Percentiles rank a stretch among this genome's conserved stretches.
These are phyloP conservation scores for Myrica gale DNA, from an alignment of 306 rosid species.

Conservation along the genomic window DNA sequence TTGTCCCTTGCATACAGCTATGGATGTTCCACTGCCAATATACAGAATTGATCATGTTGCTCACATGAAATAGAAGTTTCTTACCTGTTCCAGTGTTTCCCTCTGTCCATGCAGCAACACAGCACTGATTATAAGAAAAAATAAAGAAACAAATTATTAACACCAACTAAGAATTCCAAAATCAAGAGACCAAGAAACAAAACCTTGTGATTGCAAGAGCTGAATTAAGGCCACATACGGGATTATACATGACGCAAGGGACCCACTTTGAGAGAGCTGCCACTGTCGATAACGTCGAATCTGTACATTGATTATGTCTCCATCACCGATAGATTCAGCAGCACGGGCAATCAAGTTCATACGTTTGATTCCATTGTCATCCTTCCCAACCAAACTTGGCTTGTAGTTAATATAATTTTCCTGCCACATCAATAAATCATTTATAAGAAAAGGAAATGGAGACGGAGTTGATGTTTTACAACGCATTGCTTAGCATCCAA, in stretches of 20 bases:
- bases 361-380: constrained; percentile 71
- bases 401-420: constrained; percentile 90
- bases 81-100: constrained; percentile 80
- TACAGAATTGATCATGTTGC: constrained; percentile 3
- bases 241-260: constrained; percentile 69
- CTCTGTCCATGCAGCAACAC: constrained; percentile 81
- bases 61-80: constrained; percentile 29
- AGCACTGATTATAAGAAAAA: constrained; percentile 54
- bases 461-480: constrained; percentile 10
- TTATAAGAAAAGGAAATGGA: constrained; percentile 18
- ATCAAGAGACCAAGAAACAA: constrained; percentile 1
- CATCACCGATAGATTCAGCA: constrained; percentile 91
- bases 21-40: not conserved
- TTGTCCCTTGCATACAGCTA: not conserved
- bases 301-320: constrained; percentile 87
- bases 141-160: constrained; percentile 15
- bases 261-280: constrained; percentile 93
- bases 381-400: constrained; percentile 71
- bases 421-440: constrained; percentile 43
- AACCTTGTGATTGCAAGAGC: constrained; percentile 25
- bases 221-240: constrained; percentile 66
- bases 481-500: not conserved
- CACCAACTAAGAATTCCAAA: constrained; percentile 18
- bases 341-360: constrained; percentile 83
- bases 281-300: constrained; percentile 93